Conservation (phyloP, 192 early-diverging fungal species). For the Coemansia sp. region DNA sequence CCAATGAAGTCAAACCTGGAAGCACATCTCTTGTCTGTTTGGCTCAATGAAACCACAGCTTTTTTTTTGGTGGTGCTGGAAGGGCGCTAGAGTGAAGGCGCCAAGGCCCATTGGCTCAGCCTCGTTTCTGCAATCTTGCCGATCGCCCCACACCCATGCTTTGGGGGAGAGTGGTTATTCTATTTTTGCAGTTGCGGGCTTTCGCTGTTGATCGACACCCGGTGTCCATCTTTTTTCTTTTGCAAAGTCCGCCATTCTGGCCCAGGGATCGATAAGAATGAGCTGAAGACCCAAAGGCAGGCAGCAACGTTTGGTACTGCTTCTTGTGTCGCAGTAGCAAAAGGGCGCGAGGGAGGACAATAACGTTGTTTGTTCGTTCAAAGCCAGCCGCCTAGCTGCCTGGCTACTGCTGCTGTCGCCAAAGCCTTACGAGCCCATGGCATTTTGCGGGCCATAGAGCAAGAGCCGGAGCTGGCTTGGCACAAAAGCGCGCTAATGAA, state of each 20-base stretch:
- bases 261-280: neutral
- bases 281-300: neutral
- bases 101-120: neutral
- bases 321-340: neutral
- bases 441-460: neutral
- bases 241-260: neutral
- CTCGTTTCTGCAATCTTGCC: slow-evolving; percentile 2
- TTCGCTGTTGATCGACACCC: too few species aligned
- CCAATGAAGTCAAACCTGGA: too few species aligned
- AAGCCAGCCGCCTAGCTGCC: neutral
- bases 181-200: too few species aligned
- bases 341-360: neutral
- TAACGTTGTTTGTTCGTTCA: slow-evolving; percentile 1
- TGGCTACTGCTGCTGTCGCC: neutral
- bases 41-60: neutral
- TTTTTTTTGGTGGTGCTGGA: neutral
- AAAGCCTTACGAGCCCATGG: too few species aligned
- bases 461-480: neutral
- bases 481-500: neutral
- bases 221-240: neutral
- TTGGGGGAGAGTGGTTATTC: neutral
- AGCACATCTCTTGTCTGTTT: too few species aligned
- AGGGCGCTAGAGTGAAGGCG: neutral
- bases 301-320: slow-evolving; percentile 2
- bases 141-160: neutral